These are phyloP conservation scores for Abelmoschus esculentus DNA, from an alignment of 345 rosid genomes.

Conservation along the genomic window DNA sequence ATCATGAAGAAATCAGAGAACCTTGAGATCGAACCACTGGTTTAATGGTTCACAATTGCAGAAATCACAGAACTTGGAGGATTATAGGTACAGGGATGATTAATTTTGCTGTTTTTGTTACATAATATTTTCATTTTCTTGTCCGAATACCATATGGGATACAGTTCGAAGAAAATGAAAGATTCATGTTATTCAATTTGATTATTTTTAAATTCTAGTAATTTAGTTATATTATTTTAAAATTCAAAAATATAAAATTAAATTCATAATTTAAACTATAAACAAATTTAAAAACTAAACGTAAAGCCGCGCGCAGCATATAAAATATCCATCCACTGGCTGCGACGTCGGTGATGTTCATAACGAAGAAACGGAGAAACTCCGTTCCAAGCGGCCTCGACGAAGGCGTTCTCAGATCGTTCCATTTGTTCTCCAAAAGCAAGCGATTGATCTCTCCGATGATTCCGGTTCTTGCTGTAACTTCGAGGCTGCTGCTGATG, in stretches of 20 bases:
- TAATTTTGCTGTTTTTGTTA: too few species aligned
- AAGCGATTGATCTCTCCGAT: slow-evolving; percentile 23
- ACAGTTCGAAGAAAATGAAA: neutral
- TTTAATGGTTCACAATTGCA: slow-evolving; percentile 29
- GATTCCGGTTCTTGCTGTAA: slow-evolving; percentile 24
- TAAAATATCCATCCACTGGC: neutral
- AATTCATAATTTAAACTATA: too few species aligned
- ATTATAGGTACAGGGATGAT: neutral
- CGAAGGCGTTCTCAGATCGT: slow-evolving; percentile 36
- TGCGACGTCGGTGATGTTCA: slow-evolving; percentile 9
- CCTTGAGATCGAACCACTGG: slow-evolving; percentile 28
- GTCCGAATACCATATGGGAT: neutral
- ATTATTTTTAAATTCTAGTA: too few species aligned
- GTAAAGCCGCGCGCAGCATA: neutral
- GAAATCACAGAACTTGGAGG: slow-evolving; percentile 20
- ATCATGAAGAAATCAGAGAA: slow-evolving; percentile 36
- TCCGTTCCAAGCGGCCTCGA: slow-evolving; percentile 45
- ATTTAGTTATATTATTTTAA: too few species aligned
- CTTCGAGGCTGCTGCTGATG: slow-evolving; percentile 21
- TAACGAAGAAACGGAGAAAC: slow-evolving; percentile 42
- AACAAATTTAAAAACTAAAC: too few species aligned
- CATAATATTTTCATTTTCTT: neutral
- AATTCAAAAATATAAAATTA: too few species aligned
- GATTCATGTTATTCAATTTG: too few species aligned
- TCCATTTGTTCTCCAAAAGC: slow-evolving; percentile 20